These are phyloP conservation scores for Colletotrichum sp. DNA, from an alignment of 2,329 filamentous ascomycete species.

Conservation along the genomic window DNA sequence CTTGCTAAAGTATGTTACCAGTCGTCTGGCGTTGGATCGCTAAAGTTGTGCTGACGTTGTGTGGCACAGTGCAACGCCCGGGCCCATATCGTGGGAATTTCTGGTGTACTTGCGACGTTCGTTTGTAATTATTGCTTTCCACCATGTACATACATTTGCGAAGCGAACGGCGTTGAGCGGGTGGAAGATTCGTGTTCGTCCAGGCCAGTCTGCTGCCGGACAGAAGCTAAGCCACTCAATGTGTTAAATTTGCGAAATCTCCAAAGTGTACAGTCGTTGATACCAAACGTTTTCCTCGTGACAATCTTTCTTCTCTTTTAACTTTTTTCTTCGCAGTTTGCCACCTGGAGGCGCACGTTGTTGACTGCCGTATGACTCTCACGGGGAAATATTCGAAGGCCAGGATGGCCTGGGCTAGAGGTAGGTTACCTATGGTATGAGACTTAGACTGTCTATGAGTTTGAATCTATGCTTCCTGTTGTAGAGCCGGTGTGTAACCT, in stretches of 20 bases:
- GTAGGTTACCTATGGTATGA: too few species aligned
- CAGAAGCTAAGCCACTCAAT: not conserved
- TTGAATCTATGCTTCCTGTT: too few species aligned
- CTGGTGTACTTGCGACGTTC: not conserved
- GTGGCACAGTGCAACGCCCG: not conserved
- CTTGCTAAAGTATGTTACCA: not conserved
- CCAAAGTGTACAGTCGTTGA: not conserved
- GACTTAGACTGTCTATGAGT: too few species aligned
- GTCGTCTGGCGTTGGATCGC: fast-evolving
- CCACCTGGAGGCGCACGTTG: too few species aligned
- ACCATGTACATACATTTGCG: not conserved
- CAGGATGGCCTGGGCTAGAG: too few species aligned
- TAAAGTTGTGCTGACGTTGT: not conserved
- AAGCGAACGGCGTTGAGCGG: not conserved
- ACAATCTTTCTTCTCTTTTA: not conserved
- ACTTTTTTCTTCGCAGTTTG: too few species aligned
- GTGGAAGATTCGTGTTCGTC: not conserved
- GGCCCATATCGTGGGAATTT: not conserved
- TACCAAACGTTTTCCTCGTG: not conserved
- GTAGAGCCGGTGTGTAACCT: too few species aligned
- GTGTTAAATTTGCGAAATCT: not conserved
- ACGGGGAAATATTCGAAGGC: too few species aligned
- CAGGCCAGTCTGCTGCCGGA: not conserved
- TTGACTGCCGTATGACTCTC: too few species aligned
- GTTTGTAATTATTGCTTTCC: not conserved